A percentile compares a stretch with the other conserved stretches of the same genome.
phyloP scores from a whole-genome alignment of 257 asterid genomes.

The Capsicum pubescens region DNA sequence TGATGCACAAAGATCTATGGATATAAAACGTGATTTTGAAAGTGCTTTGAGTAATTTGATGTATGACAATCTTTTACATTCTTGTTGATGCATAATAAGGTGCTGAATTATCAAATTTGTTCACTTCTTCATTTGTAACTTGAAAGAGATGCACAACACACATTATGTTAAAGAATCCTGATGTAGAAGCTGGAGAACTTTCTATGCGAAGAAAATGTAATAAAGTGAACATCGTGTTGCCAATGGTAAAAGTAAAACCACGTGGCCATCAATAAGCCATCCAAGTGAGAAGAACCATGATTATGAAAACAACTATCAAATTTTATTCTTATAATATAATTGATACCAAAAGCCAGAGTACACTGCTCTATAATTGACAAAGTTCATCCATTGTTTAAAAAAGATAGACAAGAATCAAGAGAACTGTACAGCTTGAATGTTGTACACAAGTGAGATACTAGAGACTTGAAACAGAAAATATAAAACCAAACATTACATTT shows the following conservation, averaged over 20 bases:
- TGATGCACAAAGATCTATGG: not conserved
- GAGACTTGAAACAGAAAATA: not conserved
- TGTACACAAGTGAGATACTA: not conserved
- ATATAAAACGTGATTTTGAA: not conserved
- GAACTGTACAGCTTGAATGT: not conserved
- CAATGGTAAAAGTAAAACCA: not conserved
- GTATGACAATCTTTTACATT: not conserved
- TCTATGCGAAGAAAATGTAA: not conserved
- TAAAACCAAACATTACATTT: not conserved
- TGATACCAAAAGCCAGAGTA: not conserved
- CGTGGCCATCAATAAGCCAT: not conserved
- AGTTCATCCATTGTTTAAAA: not conserved
- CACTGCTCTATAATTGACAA: not conserved
- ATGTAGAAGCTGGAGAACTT: not conserved
- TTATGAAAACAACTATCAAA: not conserved
- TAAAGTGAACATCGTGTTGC: conserved; percentile 2
- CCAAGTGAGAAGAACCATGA: conserved; percentile 12
- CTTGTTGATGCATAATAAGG: not conserved
- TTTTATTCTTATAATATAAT: not conserved
- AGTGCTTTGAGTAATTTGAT: not conserved
- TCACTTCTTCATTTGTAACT: conserved; percentile 12
- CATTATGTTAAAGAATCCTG: conserved; percentile 15
- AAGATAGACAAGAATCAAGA: not conserved
- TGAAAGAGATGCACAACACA: conserved; percentile 20
- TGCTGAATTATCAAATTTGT: not conserved